Evolutionary conservation across 177 flowering plant species (phyloP), one percentile per base, ranked within the genome.

Genomic region (Viscum album): DNA sequence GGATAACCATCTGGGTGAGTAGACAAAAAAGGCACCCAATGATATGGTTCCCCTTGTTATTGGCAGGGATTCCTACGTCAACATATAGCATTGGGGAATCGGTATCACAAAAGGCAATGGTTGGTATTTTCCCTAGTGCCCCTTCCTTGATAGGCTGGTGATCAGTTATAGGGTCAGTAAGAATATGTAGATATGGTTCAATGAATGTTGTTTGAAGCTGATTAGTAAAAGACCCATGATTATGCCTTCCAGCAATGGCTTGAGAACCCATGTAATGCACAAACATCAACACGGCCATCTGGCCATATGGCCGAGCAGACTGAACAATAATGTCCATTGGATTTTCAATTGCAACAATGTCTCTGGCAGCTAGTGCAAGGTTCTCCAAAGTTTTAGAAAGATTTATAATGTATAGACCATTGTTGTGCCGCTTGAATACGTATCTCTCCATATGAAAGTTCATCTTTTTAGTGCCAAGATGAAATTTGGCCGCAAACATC

Each of bases 121-220:
- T 89, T 17, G 95, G 95, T 47, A 90, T 89, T 77, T 89, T 89
- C 36, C 91, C 87, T 17, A 90, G 85, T 11, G 92, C 86, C 61
- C 85, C 87, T 80, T 90, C 97, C 85, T 89, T 89, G 36, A 90
- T 90, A 8, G 97, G 97, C 95, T 89, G 97, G 68, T 92, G 94
- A 72, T 92, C 97, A 47, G 97, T 91, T 68, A 96, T 78, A 26
- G 96, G 97, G 56, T 91, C 97, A 35, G 97, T 89, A 1, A 91
- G 87, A 73, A 91, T 88, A 8, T 89, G 83, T 13, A 92, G 89
- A 41, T 89, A 88, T 6, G 98, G 92, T 84, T 90, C 95, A 61
- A 80, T 86, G 75, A 87, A 90, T 0, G 96, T 87, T 0, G 95
- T 88, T 73, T 92, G 98, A 16, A 92, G 79, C 85, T 90, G 98